Evolutionary conservation across 805 yeast species (phyloP), one percentile per base, ranked within the genome.

Genomic region (Ogataea sp.): DNA sequence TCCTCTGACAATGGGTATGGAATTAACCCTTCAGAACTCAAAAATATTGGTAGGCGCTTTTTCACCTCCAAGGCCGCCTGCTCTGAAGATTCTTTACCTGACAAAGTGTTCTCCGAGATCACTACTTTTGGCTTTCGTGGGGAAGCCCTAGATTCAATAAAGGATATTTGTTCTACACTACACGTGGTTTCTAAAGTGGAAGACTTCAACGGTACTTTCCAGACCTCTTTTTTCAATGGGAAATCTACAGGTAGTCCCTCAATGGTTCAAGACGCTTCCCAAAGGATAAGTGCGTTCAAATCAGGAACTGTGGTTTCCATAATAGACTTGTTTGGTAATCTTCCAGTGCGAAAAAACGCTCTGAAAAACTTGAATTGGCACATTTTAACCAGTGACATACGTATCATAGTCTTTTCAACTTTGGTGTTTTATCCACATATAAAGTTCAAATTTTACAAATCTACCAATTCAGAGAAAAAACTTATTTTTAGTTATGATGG

Each of bases 1-100:
- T 78, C 85, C 1, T 43, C 44, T 1, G 97, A 89, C 56, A 66
- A 89, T 55, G 97, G 97, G 0, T 21, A 17, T 2, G 97, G 97
- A 0, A 74, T 89, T 2, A 41, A 46, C 4, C 65, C 68, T 0
- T 63, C 50, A 0, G 80, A 79, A 34, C 50, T 83, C 36, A 58
- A 49, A 1, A 30, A 47, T 2, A 51, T 83, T 1, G 87, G 83
- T 0, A 36, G 45, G 13, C 58, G 68, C 16, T 64, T 73, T 49
- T 61, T 59, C 40, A 81, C 90, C 0, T 79, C 89, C 0, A 84
- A 81, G 48, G 44, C 37, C 2, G 16, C 20, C 10, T 42, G 3
- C 23, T 17, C 21, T n/a, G 4, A 18, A 30, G 9, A 14, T 5
- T 30, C 4, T n/a, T n/a, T n/a, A n/a, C n/a, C 16, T 1, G 48